Percentiles rank a stretch among this genome's conserved stretches.
phyloP scores from a whole-genome alignment of 495 filamentous ascomycete genomes.

The Neurospora sp. region DNA sequence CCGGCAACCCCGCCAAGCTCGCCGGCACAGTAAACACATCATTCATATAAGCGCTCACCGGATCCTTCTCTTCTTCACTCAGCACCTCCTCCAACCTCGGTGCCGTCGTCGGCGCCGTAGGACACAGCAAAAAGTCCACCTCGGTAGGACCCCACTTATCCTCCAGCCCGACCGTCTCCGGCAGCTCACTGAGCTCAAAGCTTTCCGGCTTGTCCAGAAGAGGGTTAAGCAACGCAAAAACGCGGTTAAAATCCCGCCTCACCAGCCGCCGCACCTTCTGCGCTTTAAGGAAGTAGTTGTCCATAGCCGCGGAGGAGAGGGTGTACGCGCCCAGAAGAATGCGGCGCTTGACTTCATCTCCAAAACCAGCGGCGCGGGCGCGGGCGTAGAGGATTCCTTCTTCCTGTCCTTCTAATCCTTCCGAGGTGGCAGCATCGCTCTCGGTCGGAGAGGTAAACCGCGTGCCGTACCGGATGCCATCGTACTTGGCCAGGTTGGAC shows the following conservation, averaged over 20 bases:
- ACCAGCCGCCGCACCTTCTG: slow-evolving; percentile 81
- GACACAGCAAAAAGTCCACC: slow-evolving; percentile 83
- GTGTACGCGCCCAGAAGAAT: slow-evolving; percentile 88
- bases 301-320: slow-evolving; percentile 79
- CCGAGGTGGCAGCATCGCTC: not conserved
- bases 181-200: slow-evolving; percentile 37
- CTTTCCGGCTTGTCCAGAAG: slow-evolving; percentile 32
- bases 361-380: slow-evolving; percentile 65
- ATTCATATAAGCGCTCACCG: slow-evolving; percentile 59
- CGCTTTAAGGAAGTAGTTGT: slow-evolving; percentile 94
- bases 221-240: slow-evolving; percentile 60
- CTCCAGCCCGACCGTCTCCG: slow-evolving; percentile 28
- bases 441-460: slow-evolving; percentile 18
- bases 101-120: slow-evolving; percentile 71
- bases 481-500: slow-evolving; percentile 96
- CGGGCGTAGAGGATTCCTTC: slow-evolving; percentile 57
- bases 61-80: slow-evolving; percentile 17
- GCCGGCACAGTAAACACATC: slow-evolving; percentile 96
- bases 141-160: slow-evolving; percentile 36
- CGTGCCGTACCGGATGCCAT: slow-evolving; percentile 81
- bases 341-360: slow-evolving; percentile 71
- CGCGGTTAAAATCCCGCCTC: slow-evolving; percentile 69
- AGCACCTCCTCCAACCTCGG: slow-evolving; percentile 50
- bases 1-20: slow-evolving; percentile 83
- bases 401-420: slow-evolving; percentile 24